These are phyloP conservation scores for Penicillium fuscoglaucum DNA, from an alignment of 2,329 filamentous ascomycete genomes.

Conservation along the genomic window DNA sequence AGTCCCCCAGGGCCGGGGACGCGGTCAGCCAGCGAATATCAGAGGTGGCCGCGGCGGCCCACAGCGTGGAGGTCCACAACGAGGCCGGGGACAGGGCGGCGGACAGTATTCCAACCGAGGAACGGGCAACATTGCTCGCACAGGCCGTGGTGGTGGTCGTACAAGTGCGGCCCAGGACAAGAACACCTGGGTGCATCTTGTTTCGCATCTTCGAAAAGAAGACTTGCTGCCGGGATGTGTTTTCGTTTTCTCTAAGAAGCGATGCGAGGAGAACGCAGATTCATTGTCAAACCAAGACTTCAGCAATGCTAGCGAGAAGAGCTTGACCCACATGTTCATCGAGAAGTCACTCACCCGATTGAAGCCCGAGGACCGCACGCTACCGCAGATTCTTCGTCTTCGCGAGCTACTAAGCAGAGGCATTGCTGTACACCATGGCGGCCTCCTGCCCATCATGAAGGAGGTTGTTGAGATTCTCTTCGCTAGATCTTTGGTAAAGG, in stretches of 20 bases:
- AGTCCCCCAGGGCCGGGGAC: conserved; percentile 55
- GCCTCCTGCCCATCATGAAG: conserved; percentile 92
- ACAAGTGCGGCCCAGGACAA: conserved; percentile 91
- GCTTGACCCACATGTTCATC: conserved; percentile 94
- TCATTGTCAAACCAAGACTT: conserved; percentile 94
- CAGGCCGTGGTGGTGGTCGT: conserved; percentile 79
- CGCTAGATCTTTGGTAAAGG: conserved; percentile 90
- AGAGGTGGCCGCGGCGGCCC: conserved; percentile 48
- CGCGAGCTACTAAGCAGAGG: conserved; percentile 82
- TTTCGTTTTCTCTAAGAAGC: conserved; percentile 97
- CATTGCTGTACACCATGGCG: conserved; percentile 94
- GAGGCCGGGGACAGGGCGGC: conserved; percentile 54
- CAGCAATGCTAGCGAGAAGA: conserved; percentile 90
- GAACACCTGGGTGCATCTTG: conserved; percentile 93
- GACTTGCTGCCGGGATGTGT: conserved; percentile 89
- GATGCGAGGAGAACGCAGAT: conserved; percentile 96
- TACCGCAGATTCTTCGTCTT: conserved; percentile 90
- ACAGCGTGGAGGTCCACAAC: conserved; percentile 40
- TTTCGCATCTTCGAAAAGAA: conserved; percentile 85
- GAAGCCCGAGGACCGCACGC: conserved; percentile 80
- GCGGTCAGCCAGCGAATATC: conserved; percentile 47
- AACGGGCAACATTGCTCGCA: conserved; percentile 83
- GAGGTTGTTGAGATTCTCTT: conserved; percentile 97
- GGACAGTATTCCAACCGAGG: conserved; percentile 60
- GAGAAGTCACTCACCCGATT: conserved; percentile 90